Base-by-base conservation (phyloP, 2,329 filamentous ascomycete genomes). In the Fusarium nematophilum region DNA sequence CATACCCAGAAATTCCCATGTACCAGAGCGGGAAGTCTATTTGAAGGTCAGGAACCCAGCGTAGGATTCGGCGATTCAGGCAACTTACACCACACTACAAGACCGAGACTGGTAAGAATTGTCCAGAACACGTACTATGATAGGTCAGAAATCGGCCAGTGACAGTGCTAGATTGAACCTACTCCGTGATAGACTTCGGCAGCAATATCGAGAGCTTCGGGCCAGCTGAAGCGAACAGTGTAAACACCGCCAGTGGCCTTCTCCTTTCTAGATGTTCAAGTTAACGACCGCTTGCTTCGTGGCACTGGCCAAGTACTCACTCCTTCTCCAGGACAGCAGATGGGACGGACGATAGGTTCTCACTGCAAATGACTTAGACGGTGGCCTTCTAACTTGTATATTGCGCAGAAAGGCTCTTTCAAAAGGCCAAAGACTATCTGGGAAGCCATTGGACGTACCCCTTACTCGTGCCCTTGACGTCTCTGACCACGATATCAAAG, bases 381-480 rank as follows among this genome's bases (percentile, higher is more conserved):
- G 33, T 44, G 61, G 44, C 59, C 52, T 65, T 67, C 55, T 59
- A 66, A 66, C 53, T 56, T 69, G 52, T 73, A 62, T 74, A 69
- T 68, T 70, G 55, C 69, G 68, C 57, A 72, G 69, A 40, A 56
- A 45, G 45, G 51, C 62, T 65, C 53, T 57, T 63, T 60, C 50
- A 36, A 49, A 51, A 64, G n/a, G 43, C 55, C 58, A 73, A 71
- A 73, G 73, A 72, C 86, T 93, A 97, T 82, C 87, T 92, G 69
- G 94, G 94, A 85, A 97, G 93, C 90, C 90, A 90, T 81, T 89
- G 87, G 81, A 99, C 95, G 86, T 99, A 99, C 95, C 94, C 93
- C 91, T 94, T 93, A 83, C 91, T 95, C 73, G 89, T 79, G 64
- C 93, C 93, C 80, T 93, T 94, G 66, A 93, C 85, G 80, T 98